Conservation (phyloP, 2,329 filamentous ascomycete genomes). For the Penicillium sp. region DNA sequence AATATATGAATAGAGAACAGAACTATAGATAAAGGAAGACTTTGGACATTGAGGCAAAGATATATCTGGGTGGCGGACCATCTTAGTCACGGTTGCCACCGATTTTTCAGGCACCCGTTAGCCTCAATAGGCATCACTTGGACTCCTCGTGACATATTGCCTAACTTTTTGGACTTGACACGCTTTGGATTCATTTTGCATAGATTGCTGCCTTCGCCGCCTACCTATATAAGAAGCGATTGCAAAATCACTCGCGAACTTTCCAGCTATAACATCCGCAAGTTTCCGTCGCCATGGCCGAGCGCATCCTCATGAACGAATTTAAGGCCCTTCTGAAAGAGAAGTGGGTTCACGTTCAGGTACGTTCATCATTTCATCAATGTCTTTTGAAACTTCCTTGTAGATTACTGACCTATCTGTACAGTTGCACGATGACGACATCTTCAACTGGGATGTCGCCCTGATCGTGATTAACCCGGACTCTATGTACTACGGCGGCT, state of each 20-base stretch:
- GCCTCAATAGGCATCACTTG: not conserved
- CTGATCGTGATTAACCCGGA: conserved; percentile 92
- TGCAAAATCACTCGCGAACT: not conserved
- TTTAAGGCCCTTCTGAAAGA: conserved; percentile 78
- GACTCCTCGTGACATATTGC: not conserved
- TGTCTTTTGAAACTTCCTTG: not conserved
- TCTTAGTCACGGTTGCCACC: conserved; percentile 5
- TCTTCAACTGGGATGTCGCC: conserved; percentile 82
- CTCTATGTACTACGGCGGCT: conserved; percentile 87
- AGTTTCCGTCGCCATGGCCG: conserved; percentile 49
- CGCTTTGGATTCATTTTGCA: not conserved
- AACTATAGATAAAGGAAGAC: too few relatives aligned
- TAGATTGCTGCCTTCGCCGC: conserved; percentile 1
- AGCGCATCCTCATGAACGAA: conserved; percentile 87
- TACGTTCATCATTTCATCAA: conserved; percentile 35
- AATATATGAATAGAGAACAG: too few relatives aligned
- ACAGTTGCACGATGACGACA: conserved; percentile 73
- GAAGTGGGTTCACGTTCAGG: conserved; percentile 90
- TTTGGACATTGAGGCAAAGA: too few relatives aligned
- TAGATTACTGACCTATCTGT: conserved; percentile 6
- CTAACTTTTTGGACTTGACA: not conserved
- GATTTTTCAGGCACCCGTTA: not conserved
- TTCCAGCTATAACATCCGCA: not conserved
- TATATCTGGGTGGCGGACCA: not conserved
- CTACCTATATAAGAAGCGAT: not conserved